Evolutionary conservation across 768 basidiomycete species (phyloP), one percentile per base, ranked within the genome.

Genomic region (Tephrocybe rancida): DNA sequence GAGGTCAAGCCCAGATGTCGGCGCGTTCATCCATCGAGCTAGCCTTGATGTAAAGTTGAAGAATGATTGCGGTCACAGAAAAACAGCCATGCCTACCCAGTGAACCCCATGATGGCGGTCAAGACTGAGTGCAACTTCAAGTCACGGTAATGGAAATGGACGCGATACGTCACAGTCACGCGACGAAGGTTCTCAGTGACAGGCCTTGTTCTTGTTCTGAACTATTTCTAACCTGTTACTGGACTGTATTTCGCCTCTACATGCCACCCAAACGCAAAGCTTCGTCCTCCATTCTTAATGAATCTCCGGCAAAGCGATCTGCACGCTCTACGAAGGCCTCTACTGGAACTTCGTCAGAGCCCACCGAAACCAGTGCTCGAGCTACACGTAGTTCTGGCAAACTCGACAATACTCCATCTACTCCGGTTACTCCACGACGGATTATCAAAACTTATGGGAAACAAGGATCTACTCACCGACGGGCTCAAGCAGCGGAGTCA

Each of bases 21-120:
- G 90, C n/a, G 90, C 87, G 69, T 92, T 90, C 25, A 86, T 80
- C 90, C 89, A 91, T 58, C 90, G 81, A 38, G 88, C 90, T 48
- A 92, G 72, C 42, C 90, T 91, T 59, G 22, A 48, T 29, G 54
- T 44, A 44, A 19, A 19, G 52, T 54, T 42, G 52, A 56, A 46
- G 29, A 39, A 48, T 30, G n/a, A 54, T 16, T 35, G 53, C 25
- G 16, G 50, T 34, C 32, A n/a, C 21, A 14, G 22, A 52, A 38
- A 52, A 22, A 34, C 50, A 51, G 50, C 61, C 22, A 42, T 30
- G 44, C 64, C 26, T 63, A 83, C 85, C 84, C 85, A 47, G 85
- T 87, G 38, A 86, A 83, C 35, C 85, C 85, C 85, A 86, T 84
- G 6, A 54, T 29, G 19, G 52, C 10, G 7, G 24, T 39, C 11